Conservation (phyloP, 2,329 filamentous ascomycete genomes). For the Endoconidiophora laricicola region DNA sequence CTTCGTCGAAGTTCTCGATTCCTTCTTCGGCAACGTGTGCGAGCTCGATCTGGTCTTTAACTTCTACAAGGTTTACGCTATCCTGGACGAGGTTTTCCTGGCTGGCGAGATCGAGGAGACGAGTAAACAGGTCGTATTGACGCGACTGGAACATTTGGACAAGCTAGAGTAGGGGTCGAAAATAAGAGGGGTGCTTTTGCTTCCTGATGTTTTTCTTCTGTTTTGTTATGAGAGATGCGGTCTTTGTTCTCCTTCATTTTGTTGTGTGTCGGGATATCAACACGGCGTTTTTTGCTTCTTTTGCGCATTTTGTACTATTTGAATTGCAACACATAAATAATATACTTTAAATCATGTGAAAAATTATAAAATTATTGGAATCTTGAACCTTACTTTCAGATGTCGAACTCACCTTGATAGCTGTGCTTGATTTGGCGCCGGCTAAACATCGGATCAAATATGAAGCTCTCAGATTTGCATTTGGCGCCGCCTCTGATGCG, state of each 20-base stretch:
- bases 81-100: slow-evolving; percentile 93
- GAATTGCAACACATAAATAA: no score
- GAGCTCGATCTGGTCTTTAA: slow-evolving; percentile 83
- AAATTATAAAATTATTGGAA: no score
- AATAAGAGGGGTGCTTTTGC: background rate
- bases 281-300: slow-evolving; percentile 1
- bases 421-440: no score
- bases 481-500: no score
- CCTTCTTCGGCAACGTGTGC: slow-evolving; percentile 98
- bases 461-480: no score
- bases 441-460: no score
- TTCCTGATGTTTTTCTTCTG: no score
- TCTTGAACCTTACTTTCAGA: no score
- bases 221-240: background rate
- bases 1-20: slow-evolving; percentile 95
- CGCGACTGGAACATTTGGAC: slow-evolving; percentile 83
- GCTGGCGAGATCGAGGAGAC: slow-evolving; percentile 98
- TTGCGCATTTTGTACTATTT: background rate
- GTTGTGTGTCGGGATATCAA: background rate
- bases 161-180: slow-evolving; percentile 56
- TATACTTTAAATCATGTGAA: no score
- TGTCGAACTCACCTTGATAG: no score
- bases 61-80: slow-evolving; percentile 86
- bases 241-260: background rate
- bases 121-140: slow-evolving; percentile 93